Base-by-base conservation (phyloP, 306 rosid species). In the Betula pendula region DNA sequence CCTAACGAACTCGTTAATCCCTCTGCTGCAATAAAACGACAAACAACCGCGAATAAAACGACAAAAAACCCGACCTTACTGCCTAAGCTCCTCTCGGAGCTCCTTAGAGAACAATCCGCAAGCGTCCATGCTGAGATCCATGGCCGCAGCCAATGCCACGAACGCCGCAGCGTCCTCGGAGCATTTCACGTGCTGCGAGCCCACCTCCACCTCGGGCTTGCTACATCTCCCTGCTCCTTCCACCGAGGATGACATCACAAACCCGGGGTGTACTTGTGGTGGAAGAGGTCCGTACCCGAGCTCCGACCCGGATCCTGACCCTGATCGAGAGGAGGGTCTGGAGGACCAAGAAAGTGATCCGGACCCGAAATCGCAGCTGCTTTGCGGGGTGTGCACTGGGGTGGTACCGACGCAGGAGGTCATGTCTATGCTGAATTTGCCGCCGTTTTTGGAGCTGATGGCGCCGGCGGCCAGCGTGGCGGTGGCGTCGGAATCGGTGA, bases 251-350 rank as follows among this genome's bases (percentile, higher is more conserved):
- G 91, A 88, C 91, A 85, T 88, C 75, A 88, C 91, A 22, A 88
- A 88, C n/a, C 91, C 91, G 73, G 86, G 86, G 84, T 82, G 83
- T 86, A 86, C 44, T 56, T 89, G 82, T 60, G 85, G 84, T 0
- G 94, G 96, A 96, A 88, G 86, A 6, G 86, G 74, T 1, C 92
- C 92, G 19, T 83, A 87, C 0, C 96, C 96, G 12, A 84, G 84
- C 27, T 93, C 97, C 0, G 14, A 8, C 25, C 70, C 70, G 16
- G 70, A 60, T 56, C 86, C 81, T 53, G 87, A 87, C 20, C 88
- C 87, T 15, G 88, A 83, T 0, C 86, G 77, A 0, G 86, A 71
- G 49, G 49, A 45, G 15, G 49, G 49, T 45, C 15, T 45, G 49
- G 49, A 45, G 3, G 49, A 45, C 49, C 1, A 5, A 38, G 16